Evolutionary conservation across 306 rosid species (phyloP), one percentile per base, ranked within the genome.

Genomic region (Styphnolobium japonicum): DNA sequence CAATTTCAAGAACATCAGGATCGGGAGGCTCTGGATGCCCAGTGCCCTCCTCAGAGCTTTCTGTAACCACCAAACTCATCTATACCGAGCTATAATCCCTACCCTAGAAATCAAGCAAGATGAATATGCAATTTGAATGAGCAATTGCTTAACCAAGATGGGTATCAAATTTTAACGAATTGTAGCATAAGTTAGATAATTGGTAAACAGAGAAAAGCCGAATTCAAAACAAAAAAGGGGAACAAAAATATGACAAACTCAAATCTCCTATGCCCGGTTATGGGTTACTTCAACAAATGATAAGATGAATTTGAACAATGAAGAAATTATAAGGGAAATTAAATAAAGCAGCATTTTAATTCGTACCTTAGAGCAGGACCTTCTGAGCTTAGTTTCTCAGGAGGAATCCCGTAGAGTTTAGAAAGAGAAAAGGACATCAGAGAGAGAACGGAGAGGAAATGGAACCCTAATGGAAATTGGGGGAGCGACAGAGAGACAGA

Each of bases 1-100:
- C 88, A 64, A 57, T 65, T 65, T 85, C 88, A 56, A 85, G 73
- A 57, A 85, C 46, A 58, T 85, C 78, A 6, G 87, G 85, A 80
- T 84, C 85, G 22, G 80, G 80, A 62, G 83, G 77, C 66, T 71
- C 80, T 39, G 57, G 73, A 53, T 11, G 40, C 23, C 79, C 46
- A 0, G 18, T 34, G 31, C 63, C 77, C 62, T 75, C 75, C 52
- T 40, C 78, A 29, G 74, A 76, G 64, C 21, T 71, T 61, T 23
- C 79, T 10, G 39, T 16, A 8, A 25, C 6, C 34, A 0, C 29
- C 29, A 33, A 31, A 68, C 82, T 79, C 77, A 69, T 79, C 61
- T 68, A 33, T 57, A 14, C 55, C 55, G 36, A 7, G 56, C 57
- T 25, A 56, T 55, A 67, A 4, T 75, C 56, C 46, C 42, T 40